Base-by-base conservation (phyloP, 2,329 filamentous ascomycete species). In the Penicillium sp. region DNA sequence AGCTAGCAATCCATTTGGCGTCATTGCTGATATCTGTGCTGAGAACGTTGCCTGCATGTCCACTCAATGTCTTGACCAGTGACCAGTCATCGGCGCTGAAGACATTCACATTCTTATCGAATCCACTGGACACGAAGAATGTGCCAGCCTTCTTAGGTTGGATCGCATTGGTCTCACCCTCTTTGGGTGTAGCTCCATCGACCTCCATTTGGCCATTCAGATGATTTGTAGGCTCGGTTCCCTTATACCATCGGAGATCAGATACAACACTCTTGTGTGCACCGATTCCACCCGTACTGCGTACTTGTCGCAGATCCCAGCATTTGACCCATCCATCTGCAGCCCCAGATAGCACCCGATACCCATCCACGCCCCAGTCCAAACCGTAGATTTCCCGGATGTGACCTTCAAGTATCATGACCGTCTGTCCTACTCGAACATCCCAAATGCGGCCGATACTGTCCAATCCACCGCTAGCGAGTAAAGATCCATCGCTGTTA, bases 21-120 rank as follows among this genome's bases (percentile, higher is more conserved):
- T 98, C 91, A 62, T 83, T 82, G 69, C 90, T 96, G 53, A 96
- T 86, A 77, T 99, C 95, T 13, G 92, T 89, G 65, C 92, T 96
- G 52, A 96, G 85, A 11, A 99, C 93, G 42, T 96, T 95, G 2
- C 92, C 93, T 1, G 92, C 92, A 75, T 99, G 95, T 0, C 93
- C 95, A 66, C 88, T 91, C 57, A 99, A 79, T 16, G 88, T 91
- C 76, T 96, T 96, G 59, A 93, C 87, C 57, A 96, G 78, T 1
- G 90, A 88, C 93, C 95, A 99, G 77, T 99, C 93, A 72, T 99
- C 95, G 2, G 92, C 92, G 7, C 92, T 96, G 77, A 96, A 98
- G 65, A 99, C 84, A 72, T 97, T 96, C 76, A 99, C 89, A 66
- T 92, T 93, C 73, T 90, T 92, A 78, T 99, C 95, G 70, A 98